These are phyloP conservation scores for Mycena belliarum DNA, from an alignment of 768 basidiomycete genomes.

Conservation along the genomic window DNA sequence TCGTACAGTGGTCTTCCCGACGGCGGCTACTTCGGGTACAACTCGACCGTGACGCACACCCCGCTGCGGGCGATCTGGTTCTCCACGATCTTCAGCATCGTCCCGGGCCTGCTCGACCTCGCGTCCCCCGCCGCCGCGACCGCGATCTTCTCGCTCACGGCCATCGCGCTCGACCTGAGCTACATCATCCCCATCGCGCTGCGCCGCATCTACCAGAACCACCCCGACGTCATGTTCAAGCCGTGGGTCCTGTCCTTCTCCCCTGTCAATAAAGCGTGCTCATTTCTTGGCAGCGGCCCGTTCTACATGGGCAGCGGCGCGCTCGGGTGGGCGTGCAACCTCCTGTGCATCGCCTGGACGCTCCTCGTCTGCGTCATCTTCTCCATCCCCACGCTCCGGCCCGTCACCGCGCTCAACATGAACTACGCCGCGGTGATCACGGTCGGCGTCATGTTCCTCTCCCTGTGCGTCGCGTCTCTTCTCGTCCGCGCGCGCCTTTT, in stretches of 20 bases:
- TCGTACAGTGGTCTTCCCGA: constrained; percentile 63
- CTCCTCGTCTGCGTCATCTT: constrained; percentile 71
- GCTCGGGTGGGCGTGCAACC: constrained; percentile 62
- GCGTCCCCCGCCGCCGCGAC: constrained; percentile 76
- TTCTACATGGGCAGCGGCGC: constrained; percentile 80
- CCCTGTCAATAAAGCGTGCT: background rate
- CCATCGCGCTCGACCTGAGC: constrained; percentile 74
- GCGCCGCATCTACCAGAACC: constrained; percentile 65
- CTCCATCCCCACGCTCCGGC: constrained; percentile 66
- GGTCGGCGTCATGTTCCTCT: constrained; percentile 51
- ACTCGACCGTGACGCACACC: constrained; percentile 63
- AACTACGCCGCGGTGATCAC: constrained; percentile 78
- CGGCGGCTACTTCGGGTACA: constrained; percentile 71
- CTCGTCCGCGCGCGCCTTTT: too few relatives aligned
- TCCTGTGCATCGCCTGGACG: constrained; percentile 69
- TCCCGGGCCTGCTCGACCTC: constrained; percentile 74
- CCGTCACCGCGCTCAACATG: constrained; percentile 74
- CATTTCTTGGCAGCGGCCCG: constrained; percentile 47
- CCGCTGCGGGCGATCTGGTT: constrained; percentile 80
- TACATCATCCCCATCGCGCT: constrained; percentile 84
- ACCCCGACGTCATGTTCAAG: constrained; percentile 81
- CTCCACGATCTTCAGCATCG: constrained; percentile 63
- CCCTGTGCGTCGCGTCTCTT: constrained; percentile 56
- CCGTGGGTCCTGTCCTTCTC: constrained; percentile 39
- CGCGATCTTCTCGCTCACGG: constrained; percentile 81